phyloP scores from a whole-genome alignment of 2,329 filamentous ascomycete species.

The Fusarium sp. region DNA sequence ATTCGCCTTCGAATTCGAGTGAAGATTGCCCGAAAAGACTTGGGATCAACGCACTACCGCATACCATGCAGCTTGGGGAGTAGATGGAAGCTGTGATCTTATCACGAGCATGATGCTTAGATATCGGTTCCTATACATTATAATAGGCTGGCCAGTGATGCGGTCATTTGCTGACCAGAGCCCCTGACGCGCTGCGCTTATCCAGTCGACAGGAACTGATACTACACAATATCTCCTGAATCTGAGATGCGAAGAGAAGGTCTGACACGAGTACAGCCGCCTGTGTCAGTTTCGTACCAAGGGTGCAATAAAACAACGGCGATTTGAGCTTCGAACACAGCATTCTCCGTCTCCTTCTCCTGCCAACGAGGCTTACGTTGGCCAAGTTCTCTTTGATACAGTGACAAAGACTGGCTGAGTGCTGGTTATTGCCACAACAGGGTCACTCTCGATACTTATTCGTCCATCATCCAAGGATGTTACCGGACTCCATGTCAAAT shows the following conservation, averaged over 20 bases:
- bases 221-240: background rate
- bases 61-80: background rate
- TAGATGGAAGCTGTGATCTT: background rate
- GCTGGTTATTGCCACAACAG: slow-evolving; percentile 2
- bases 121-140: background rate
- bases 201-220: background rate
- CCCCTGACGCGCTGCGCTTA: background rate
- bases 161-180: background rate
- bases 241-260: background rate
- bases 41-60: background rate
- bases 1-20: background rate
- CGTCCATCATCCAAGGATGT: background rate
- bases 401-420: background rate
- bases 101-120: background rate
- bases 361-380: background rate
- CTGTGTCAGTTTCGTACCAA: background rate
- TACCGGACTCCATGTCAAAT: background rate
- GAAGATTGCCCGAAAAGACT: background rate
- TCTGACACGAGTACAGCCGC: background rate
- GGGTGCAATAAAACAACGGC: background rate
- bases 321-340: background rate
- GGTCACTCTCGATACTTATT: background rate
- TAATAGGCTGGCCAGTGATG: background rate
- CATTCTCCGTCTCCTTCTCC: slow-evolving; percentile 8
- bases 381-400: background rate